These are phyloP conservation scores for Solanum rostratum DNA, from an alignment of 257 asterid genomes.

Conservation along the genomic window DNA sequence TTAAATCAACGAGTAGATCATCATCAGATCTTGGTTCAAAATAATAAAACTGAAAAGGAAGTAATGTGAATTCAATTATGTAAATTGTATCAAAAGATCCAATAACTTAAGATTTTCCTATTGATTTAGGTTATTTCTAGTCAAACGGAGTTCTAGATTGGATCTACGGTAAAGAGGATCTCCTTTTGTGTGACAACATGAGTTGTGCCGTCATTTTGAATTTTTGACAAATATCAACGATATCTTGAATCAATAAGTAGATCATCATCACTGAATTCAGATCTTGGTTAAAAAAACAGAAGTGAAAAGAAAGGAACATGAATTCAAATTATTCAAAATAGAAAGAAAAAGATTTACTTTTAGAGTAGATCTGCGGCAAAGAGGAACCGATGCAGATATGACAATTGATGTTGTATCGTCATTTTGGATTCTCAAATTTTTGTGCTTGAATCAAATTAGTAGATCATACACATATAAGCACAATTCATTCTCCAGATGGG, in stretches of 20 bases:
- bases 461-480: not conserved
- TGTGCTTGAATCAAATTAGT: not conserved
- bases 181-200: not conserved
- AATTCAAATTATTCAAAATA: not conserved
- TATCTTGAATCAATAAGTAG: not conserved
- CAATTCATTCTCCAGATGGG: not conserved
- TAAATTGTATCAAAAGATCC: not conserved
- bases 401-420: not conserved
- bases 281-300: not conserved
- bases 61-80: not conserved
- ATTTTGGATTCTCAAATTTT: not conserved
- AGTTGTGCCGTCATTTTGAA: not conserved
- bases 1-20: not conserved
- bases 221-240: not conserved
- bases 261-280: not conserved
- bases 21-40: not conserved
- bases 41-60: not conserved
- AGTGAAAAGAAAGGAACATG: not conserved
- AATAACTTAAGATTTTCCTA: not conserved
- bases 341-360: not conserved
- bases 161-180: not conserved
- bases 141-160: not conserved
- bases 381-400: not conserved
- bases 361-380: not conserved
- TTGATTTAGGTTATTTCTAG: not conserved